Evolutionary conservation across 225 moss, liverwort and hornwort species (phyloP), one percentile per base, ranked within the genome.

Genomic region (Antitrichia curtipendula): DNA sequence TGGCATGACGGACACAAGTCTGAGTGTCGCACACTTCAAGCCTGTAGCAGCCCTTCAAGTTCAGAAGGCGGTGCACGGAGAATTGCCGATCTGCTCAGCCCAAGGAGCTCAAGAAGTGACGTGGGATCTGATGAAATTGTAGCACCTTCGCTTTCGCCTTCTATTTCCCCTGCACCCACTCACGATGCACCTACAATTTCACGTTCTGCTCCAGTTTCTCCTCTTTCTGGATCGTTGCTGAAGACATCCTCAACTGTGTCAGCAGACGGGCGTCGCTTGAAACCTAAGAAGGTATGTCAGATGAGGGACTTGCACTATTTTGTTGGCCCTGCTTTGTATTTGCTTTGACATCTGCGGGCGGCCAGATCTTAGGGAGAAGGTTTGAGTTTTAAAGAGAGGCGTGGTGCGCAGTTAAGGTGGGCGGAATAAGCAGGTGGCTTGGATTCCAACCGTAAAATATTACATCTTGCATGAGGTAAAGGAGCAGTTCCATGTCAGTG

Each of bases 1-100:
- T 98, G 98, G 98, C 93, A 90, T 73, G 89, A 92, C 41, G 95
- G 92, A 69, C 98, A 98, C 91, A 96, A 91, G 91, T 85, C 84
- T 82, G 94, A 94, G 84, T 98, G 98, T 90, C 91, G 91, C 69
- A 80, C 85, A 43, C 93, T 94, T 69, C 93, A 90, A 79, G 85
- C 91, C 82, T 91, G 92, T 80, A 95, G 95, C 86, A 95, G 95
- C 88, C 89, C 91, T 75, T 88, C 87, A 86, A 94, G 94, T 80
- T 95, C 96, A 32, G 91, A 91, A 47, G 85, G 90, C 49, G 91
- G 90, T 58, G 90, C 81, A 91, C 91, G 92, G 64, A 95, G 77
- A 74, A 88, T 94, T 74, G 93, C 93, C 86, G 93, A 93, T 68
- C 86, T 92, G 70, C 90, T 91, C 82, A 96, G 93, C 86, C 93